A percentile compares a stretch with the other conserved stretches of the same genome.
phyloP scores from a whole-genome alignment of 305 asterid species.

The Fraxinus sp. region DNA sequence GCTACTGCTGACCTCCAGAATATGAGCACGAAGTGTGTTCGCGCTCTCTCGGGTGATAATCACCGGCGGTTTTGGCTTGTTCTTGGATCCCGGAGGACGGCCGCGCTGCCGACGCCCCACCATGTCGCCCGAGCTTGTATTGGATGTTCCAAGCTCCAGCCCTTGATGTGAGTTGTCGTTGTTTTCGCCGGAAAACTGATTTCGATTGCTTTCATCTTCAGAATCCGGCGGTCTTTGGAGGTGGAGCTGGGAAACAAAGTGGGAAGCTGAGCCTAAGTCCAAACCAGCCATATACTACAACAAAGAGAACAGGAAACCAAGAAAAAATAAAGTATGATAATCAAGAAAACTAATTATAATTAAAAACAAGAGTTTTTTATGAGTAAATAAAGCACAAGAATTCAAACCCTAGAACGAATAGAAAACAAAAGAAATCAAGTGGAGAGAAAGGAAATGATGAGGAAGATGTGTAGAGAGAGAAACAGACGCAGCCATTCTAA shows the following conservation, averaged over 20 bases:
- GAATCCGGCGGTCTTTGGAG: constrained; percentile 29
- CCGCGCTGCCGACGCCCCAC: constrained; percentile 43
- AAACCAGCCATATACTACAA: constrained; percentile 48
- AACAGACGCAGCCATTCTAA: constrained; percentile 20
- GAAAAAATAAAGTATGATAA: constrained; percentile 24
- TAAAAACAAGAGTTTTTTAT: constrained; percentile 4
- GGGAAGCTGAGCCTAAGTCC: constrained; percentile 46
- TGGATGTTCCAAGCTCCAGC: constrained; percentile 14
- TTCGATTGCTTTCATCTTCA: constrained; percentile 33
- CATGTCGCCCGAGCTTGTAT: constrained; percentile 27
- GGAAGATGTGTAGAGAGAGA: constrained; percentile 19
- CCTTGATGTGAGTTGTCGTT: constrained; percentile 26
- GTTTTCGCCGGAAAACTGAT: constrained; percentile 39
- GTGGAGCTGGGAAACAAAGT: constrained; percentile 38
- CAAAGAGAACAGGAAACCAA: constrained; percentile 36
- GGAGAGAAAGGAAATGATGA: constrained; percentile 23
- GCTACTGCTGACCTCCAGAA: constrained; percentile 40
- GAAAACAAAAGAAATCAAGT: constrained; percentile 36
- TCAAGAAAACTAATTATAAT: constrained; percentile 6
- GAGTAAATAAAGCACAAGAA: constrained; percentile 22
- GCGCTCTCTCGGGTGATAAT: constrained; percentile 50
- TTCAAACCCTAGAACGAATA: constrained; percentile 37
- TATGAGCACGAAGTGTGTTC: constrained; percentile 47
- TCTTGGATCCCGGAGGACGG: constrained; percentile 44
- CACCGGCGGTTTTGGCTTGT: constrained; percentile 48